Percentiles rank a stretch among this genome's conserved stretches.
Conservation (phyloP, 1,139 yeast species). For the Barnettozyma hawaiiensis region DNA sequence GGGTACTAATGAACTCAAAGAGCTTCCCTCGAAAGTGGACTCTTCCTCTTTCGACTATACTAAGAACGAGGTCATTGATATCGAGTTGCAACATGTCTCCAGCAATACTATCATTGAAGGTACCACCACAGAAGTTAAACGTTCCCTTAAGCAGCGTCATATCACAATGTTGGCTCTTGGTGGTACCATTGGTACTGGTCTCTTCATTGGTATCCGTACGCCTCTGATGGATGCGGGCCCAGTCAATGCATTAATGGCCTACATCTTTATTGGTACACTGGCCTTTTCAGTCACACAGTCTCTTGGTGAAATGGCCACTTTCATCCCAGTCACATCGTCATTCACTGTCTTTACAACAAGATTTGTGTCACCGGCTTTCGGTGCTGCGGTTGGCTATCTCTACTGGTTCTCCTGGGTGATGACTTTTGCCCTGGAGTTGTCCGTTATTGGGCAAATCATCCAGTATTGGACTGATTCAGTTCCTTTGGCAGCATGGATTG, state of each 20-base stretch:
- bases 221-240: conserved; percentile 64
- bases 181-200: conserved; percentile 67
- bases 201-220: conserved; percentile 52
- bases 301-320: conserved; percentile 73
- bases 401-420: conserved; percentile 89
- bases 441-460: conserved; percentile 76
- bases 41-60: not conserved
- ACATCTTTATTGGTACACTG: conserved; percentile 58
- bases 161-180: conserved; percentile 62
- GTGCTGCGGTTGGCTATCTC: conserved; percentile 79
- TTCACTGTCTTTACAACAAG: conserved; percentile 55
- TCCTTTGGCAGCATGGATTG: conserved; percentile 65
- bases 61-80: not conserved
- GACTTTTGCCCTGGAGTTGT: conserved; percentile 78
- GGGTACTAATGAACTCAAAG: not conserved
- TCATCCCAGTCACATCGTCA: conserved; percentile 62
- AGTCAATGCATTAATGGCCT: conserved; percentile 60
- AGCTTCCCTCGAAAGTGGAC: not conserved
- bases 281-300: conserved; percentile 64
- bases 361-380: conserved; percentile 52
- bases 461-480: conserved; percentile 72
- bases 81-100: not conserved
- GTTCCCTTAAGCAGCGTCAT: conserved; percentile 54
- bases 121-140: conserved; percentile 32
- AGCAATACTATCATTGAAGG: conserved; percentile 27